Conservation (phyloP, 345 rosid species). For the Rhizophora apiculata region DNA sequence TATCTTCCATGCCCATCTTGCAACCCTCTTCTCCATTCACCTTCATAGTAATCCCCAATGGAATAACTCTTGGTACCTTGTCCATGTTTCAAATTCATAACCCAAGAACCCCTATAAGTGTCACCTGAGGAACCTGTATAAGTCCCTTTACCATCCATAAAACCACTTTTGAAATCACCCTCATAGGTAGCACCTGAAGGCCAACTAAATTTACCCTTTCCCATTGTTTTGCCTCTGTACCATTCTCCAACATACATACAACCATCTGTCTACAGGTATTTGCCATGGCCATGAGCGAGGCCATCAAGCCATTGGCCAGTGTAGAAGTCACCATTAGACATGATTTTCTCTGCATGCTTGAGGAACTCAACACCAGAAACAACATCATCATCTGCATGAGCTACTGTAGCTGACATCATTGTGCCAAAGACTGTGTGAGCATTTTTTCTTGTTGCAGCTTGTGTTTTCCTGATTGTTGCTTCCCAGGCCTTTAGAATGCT, state of each 20-base stretch:
- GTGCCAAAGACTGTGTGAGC: slow-evolving; percentile 33
- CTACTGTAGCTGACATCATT: slow-evolving; percentile 67
- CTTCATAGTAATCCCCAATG: slow-evolving; percentile 80
- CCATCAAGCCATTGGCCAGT: slow-evolving; percentile 71
- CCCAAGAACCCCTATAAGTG: slow-evolving; percentile 76
- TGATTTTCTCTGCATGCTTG: slow-evolving; percentile 49
- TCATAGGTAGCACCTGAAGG: slow-evolving; percentile 94
- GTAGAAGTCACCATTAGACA: slow-evolving; percentile 79
- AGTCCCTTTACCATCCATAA: slow-evolving; percentile 93
- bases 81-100: slow-evolving; percentile 86
- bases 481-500: slow-evolving; percentile 43
- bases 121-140: slow-evolving; percentile 69
- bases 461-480: slow-evolving; percentile 35
- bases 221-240: slow-evolving; percentile 63
- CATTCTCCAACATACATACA: slow-evolving; percentile 96
- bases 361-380: slow-evolving; percentile 9
- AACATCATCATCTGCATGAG: slow-evolving; percentile 85
- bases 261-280: slow-evolving; percentile 88
- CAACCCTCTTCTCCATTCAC: slow-evolving; percentile 82
- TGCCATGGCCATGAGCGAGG: slow-evolving; percentile 81
- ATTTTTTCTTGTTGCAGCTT: slow-evolving; percentile 43
- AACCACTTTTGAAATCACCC: slow-evolving; percentile 88
- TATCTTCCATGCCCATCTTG: slow-evolving; percentile 90
- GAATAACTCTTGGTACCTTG: slow-evolving; percentile 64
- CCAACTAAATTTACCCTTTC: slow-evolving; percentile 93